Conservation (phyloP, 257 asterid species). For the Solanum raphanifolium region DNA sequence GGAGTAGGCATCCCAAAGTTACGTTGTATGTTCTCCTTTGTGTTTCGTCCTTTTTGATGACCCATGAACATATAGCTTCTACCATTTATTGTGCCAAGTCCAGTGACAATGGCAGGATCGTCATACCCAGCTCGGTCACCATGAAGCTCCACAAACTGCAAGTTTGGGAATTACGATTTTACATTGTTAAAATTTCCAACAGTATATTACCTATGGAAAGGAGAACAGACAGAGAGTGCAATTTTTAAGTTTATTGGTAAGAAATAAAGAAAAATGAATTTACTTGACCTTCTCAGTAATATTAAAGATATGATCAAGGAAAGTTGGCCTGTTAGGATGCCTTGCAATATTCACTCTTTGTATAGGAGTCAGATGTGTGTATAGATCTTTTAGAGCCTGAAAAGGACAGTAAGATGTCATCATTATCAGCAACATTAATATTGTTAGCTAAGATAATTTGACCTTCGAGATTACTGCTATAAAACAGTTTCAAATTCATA, state of each 20-base stretch:
- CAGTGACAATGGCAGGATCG: slow-evolving; percentile 87
- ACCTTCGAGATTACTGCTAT: background rate
- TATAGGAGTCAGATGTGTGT: slow-evolving; percentile 65
- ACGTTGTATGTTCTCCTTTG: slow-evolving; percentile 80
- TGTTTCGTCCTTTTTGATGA: slow-evolving; percentile 84
- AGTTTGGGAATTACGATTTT: background rate
- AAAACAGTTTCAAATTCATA: background rate
- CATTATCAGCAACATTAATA: background rate
- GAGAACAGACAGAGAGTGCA: background rate
- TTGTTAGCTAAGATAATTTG: background rate
- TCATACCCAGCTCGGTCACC: slow-evolving; percentile 92
- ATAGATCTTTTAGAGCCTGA: slow-evolving; percentile 80
- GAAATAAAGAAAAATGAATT: slow-evolving; percentile 1
- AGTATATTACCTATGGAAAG: background rate
- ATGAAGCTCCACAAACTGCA: slow-evolving; percentile 89
- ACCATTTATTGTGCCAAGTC: slow-evolving; percentile 81
- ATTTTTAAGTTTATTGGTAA: background rate
- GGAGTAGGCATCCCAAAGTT: slow-evolving; percentile 99
- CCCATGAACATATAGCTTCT: slow-evolving; percentile 86
- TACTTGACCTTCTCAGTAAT: slow-evolving; percentile 68
- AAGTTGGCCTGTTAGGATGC: slow-evolving; percentile 85
- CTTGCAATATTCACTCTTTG: slow-evolving; percentile 83
- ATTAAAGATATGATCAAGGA: slow-evolving; percentile 80
- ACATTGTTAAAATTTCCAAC: background rate
- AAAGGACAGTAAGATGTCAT: slow-evolving; percentile 4